Conservation (phyloP, 1,284 basidiomycete genomes). For the Leccinum cinnamomeum region DNA sequence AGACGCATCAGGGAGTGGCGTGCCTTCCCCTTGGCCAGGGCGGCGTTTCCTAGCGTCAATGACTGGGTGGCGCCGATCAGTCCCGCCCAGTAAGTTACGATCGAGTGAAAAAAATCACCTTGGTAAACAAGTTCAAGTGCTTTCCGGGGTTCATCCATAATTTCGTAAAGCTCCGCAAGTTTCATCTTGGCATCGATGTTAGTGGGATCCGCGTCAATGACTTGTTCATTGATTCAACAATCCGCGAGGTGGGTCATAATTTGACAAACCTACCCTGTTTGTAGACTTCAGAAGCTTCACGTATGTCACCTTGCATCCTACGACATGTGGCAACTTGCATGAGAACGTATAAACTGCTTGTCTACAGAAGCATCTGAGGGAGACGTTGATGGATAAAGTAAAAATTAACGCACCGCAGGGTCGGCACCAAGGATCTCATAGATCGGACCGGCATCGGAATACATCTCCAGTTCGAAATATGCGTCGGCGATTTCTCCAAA, state of each 20-base stretch:
- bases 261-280: slow-evolving; percentile 60
- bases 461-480: slow-evolving; percentile 70
- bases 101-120: slow-evolving; percentile 45
- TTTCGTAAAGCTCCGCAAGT: slow-evolving; percentile 88
- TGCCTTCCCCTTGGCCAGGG: slow-evolving; percentile 33
- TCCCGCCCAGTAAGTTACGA: background rate
- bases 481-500: slow-evolving; percentile 86
- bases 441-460: slow-evolving; percentile 17
- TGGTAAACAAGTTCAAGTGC: slow-evolving; percentile 87
- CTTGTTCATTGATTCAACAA: slow-evolving; percentile 39
- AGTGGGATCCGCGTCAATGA: slow-evolving; percentile 69
- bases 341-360: slow-evolving; percentile 25
- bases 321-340: slow-evolving; percentile 28
- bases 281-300: slow-evolving; percentile 80
- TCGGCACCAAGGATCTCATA: slow-evolving; percentile 24
- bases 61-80: slow-evolving; percentile 8
- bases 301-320: slow-evolving; percentile 66
- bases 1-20: slow-evolving; percentile 15
- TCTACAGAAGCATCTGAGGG: slow-evolving; percentile 5
- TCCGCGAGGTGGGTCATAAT: background rate
- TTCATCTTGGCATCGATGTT: slow-evolving; percentile 85
- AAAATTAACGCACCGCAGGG: slow-evolving; percentile 18
- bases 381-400: background rate
- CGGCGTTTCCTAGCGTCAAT: slow-evolving; percentile 43
- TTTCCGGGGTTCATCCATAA: slow-evolving; percentile 73